phyloP scores from a whole-genome alignment of 768 basidiomycete genomes.

The Tulasnella sp. region DNA sequence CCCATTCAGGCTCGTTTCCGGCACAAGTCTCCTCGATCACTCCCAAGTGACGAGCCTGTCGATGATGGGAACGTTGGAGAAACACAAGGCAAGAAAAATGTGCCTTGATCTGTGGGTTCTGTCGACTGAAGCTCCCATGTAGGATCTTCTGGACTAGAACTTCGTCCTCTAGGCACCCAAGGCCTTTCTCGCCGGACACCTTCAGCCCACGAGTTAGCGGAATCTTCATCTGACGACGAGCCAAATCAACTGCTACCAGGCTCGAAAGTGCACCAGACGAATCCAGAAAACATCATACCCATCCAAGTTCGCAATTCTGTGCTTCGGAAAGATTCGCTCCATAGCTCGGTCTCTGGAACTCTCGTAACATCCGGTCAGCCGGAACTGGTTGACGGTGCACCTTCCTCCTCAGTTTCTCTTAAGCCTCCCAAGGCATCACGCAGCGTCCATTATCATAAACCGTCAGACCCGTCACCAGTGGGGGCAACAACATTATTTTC shows the following conservation, averaged over 20 bases:
- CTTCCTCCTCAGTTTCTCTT: not conserved
- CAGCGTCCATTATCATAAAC: not conserved
- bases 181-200: not conserved
- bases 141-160: not conserved
- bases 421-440: not conserved
- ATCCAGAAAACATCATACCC: not conserved
- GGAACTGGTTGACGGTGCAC: not conserved
- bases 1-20: not conserved
- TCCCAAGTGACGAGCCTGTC: not conserved
- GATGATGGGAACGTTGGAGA: not conserved
- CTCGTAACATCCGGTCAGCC: not conserved
- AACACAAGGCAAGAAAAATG: not conserved
- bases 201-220: not conserved
- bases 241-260: not conserved
- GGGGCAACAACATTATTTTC: constrained; percentile 40
- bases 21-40: not conserved
- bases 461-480: not conserved
- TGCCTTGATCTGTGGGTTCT: not conserved
- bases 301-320: not conserved
- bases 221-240: not conserved
- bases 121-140: not conserved
- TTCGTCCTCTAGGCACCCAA: not conserved
- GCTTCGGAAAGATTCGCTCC: not conserved
- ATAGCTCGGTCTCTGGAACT: not conserved
- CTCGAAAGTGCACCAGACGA: not conserved